These are phyloP conservation scores for Sclerotiophoma versabilis DNA, from an alignment of 2,329 filamentous ascomycete species.

Conservation along the genomic window DNA sequence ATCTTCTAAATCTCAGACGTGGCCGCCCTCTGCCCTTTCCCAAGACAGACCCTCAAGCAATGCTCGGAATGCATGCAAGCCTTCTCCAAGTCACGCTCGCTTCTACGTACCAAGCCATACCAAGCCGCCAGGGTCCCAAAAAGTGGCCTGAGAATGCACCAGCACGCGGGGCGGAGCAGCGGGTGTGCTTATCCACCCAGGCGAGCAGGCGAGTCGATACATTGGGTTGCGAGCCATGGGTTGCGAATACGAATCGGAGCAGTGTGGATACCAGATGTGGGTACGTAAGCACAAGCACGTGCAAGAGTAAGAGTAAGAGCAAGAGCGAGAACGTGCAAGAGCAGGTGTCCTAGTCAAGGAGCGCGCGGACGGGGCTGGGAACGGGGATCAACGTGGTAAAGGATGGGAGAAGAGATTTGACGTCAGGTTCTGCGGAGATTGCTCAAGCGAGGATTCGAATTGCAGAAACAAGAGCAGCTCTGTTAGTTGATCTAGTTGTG, in stretches of 20 bases:
- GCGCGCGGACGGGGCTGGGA: not conserved
- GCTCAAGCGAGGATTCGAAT: no score
- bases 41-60: no score
- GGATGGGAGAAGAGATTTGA: not conserved
- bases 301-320: no score
- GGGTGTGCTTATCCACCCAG: constrained; percentile 3
- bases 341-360: not conserved
- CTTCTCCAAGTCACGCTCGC: no score
- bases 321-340: no score
- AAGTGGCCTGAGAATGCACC: not conserved
- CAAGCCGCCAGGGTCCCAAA: not conserved
- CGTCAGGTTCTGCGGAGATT: not conserved
- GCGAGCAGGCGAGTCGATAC: not conserved
- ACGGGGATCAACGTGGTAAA: not conserved
- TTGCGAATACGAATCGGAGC: not conserved
- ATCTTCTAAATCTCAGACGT: no score
- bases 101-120: not conserved
- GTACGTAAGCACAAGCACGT: no score
- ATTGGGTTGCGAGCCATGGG: not conserved
- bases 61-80: no score
- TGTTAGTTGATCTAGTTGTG: no score
- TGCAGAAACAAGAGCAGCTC: no score
- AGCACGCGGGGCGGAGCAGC: constrained; percentile 8
- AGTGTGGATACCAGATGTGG: not conserved
- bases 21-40: no score